Evolutionary conservation across 169 alveolate genomes (phyloP).

Genomic region (Plasmodium vinckei): DNA sequence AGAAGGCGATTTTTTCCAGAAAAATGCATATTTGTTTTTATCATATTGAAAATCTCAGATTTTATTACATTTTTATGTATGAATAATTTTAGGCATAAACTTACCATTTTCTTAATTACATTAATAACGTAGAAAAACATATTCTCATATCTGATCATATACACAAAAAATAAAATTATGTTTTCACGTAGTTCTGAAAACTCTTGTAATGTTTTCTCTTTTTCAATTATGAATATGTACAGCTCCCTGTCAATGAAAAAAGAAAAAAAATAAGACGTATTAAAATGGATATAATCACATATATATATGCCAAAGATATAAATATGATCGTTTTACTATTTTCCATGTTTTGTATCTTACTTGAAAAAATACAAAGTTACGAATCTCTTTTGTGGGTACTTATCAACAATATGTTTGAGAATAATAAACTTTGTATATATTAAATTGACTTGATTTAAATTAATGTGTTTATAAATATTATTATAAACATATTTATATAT

Average conservation of each 20-base stretch:
- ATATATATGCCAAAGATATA: neutral
- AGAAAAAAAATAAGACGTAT: neutral
- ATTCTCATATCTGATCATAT: constrained; percentile 55
- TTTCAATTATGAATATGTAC: constrained; percentile 59
- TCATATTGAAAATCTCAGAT: neutral
- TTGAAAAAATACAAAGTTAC: constrained; percentile 50
- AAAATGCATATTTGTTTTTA: neutral
- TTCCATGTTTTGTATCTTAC: constrained; percentile 13
- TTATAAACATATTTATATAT: constrained; percentile 60
- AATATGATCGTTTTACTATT: too few species aligned
- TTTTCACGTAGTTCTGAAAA: constrained; percentile 59
- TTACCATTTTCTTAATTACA: constrained; percentile 70
- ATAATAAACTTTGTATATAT: constrained; percentile 62
- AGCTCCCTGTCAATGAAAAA: constrained; percentile 32
- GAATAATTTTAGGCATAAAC: neutral
- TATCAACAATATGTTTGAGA: constrained; percentile 59
- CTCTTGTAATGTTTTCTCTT: constrained; percentile 57
- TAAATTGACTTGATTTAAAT: constrained; percentile 20
- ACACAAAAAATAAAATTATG: constrained; percentile 52
- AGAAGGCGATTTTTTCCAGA: neutral
- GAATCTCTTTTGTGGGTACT: constrained; percentile 67
- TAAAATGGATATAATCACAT: neutral
- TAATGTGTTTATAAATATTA: constrained; percentile 35
- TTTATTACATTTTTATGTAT: neutral
- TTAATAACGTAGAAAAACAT: constrained; percentile 64